Evolutionary conservation across 2,329 filamentous ascomycete genomes (phyloP).

Genomic region (Alternaria sp.): DNA sequence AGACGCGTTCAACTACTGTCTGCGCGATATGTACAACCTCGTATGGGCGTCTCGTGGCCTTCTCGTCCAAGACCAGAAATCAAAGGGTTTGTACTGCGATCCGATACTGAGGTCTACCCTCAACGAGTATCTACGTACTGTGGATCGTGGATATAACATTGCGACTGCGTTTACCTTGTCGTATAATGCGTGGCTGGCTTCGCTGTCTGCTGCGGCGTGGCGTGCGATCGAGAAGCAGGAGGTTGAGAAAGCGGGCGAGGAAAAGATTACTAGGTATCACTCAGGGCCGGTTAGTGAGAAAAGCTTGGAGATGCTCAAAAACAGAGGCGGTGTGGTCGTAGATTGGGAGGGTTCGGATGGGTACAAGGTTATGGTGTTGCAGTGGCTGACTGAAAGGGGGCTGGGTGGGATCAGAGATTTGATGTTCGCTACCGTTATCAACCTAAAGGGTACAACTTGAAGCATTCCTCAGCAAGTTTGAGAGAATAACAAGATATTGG

Average conservation of each 20-base stretch:
- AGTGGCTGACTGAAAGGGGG: slow-evolving; percentile 70
- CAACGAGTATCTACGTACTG: slow-evolving; percentile 52
- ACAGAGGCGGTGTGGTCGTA: slow-evolving; percentile 70
- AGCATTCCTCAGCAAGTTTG: too few relatives aligned
- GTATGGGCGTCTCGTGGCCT: slow-evolving; percentile 81
- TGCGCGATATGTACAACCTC: slow-evolving; percentile 88
- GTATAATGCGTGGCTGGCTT: slow-evolving; percentile 56
- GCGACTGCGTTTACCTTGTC: slow-evolving; percentile 58
- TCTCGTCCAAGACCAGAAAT: slow-evolving; percentile 67
- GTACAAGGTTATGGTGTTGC: slow-evolving; percentile 76
- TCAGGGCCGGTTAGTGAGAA: slow-evolving; percentile 71
- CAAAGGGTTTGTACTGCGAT: slow-evolving; percentile 63
- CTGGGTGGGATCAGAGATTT: slow-evolving; percentile 72
- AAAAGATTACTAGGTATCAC: slow-evolving; percentile 41
- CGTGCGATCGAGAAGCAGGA: slow-evolving; percentile 58
- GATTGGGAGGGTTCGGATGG: slow-evolving; percentile 79
- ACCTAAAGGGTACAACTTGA: slow-evolving; percentile 60
- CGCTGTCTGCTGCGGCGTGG: slow-evolving; percentile 59
- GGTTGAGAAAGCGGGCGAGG: slow-evolving; percentile 36
- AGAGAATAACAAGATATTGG: too few relatives aligned
- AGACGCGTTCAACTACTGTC: slow-evolving; percentile 78
- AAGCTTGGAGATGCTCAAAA: slow-evolving; percentile 69
- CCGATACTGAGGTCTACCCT: slow-evolving; percentile 56
- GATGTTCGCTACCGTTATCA: slow-evolving; percentile 83
- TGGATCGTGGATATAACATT: slow-evolving; percentile 53